Evolutionary conservation across 2,329 filamentous ascomycete species (phyloP), one percentile per base, ranked within the genome.

Genomic region (Cadophora sp.): DNA sequence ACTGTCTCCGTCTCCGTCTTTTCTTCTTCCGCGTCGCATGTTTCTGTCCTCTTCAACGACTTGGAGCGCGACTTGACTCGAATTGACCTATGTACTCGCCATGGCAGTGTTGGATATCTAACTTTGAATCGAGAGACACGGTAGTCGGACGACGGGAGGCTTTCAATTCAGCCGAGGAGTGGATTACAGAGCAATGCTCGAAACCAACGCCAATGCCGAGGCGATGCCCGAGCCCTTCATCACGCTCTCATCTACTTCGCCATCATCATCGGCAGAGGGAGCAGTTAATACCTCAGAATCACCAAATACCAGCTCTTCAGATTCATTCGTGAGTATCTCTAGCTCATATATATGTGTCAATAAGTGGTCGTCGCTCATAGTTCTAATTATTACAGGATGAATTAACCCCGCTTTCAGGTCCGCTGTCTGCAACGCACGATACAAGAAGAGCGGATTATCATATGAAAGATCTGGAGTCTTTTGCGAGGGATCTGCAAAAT

Each of bases 391-490:
- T 3, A 19, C 40, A 68, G 67, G 67, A 68, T 62, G 60, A 66
- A 16, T 37, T n/a, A 14, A 66, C 67, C 29, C 67, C 67, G 14
- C 63, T 68, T 14, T 62, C 59, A 6, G 65, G 58, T 12, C 59
- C 63, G 24, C 43, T 46, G 14, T 63, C 50, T 22, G 24, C 31
- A 8, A 68, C 67, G 29, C 67, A 68, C 51, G 67, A 68, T n/a
- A 68, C 67, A 1, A 31, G 63, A n/a, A 50, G 67, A 43, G 59
- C 63, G 4, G 58, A 61, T 9, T 68, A 66, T 58, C 67, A 68
- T 60, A 53, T 66, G 27, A 62, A 64, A 37, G 67, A 68, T 34
- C 34, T 68, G 19, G 63, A 68, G 29, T 19, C 48, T 12, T 68
- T 68, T 48, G 63, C 67, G 7, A 46, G 48, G 58, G 63, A 66